These are phyloP conservation scores for Fagopyrum esculentum DNA, from an alignment of 148 eudicot genomes.

Conservation along the genomic window DNA sequence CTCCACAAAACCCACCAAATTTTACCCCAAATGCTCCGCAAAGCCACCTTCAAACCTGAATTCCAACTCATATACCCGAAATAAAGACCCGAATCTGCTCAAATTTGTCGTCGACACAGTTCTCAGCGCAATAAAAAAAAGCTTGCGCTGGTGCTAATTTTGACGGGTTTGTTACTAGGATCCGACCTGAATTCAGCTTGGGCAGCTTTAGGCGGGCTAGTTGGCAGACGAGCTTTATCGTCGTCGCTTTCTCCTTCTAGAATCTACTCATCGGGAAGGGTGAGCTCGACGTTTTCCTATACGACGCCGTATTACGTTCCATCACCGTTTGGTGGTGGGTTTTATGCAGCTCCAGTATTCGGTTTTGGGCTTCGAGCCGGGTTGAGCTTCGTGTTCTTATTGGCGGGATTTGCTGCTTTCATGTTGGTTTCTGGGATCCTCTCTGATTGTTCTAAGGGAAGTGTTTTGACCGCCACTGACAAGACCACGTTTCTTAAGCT, in stretches of 20 bases:
- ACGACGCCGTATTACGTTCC: constrained; percentile 72
- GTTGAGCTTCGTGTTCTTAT: constrained; percentile 48
- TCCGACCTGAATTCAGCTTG: constrained; percentile 55
- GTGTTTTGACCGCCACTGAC: constrained; percentile 75
- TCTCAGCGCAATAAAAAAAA: constrained; percentile 31
- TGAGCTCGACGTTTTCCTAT: constrained; percentile 30
- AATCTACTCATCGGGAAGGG: constrained; percentile 37
- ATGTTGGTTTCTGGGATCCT: constrained; percentile 78
- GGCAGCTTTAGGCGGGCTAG: constrained; percentile 84
- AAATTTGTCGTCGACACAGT: constrained; percentile 22
- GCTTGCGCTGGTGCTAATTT: constrained; percentile 46
- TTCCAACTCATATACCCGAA: background rate
- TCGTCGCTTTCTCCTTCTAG: constrained; percentile 39
- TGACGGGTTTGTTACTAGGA: constrained; percentile 51
- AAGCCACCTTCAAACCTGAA: constrained; percentile 15
- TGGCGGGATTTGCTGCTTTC: constrained; percentile 75
- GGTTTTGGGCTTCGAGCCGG: constrained; percentile 65
- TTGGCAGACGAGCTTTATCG: constrained; percentile 69
- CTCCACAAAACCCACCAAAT: constrained; percentile 22
- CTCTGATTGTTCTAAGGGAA: constrained; percentile 56
- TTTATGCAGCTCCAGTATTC: constrained; percentile 59
- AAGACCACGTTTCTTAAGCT: constrained; percentile 80
- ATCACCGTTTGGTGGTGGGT: constrained; percentile 74
- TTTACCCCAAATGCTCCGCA: constrained; percentile 19
- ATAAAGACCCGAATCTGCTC: constrained; percentile 14